Percentiles rank a stretch among this genome's conserved stretches.
phyloP scores from a whole-genome alignment of 192 early-diverging fungal genomes.

The Mortierella antarctica region DNA sequence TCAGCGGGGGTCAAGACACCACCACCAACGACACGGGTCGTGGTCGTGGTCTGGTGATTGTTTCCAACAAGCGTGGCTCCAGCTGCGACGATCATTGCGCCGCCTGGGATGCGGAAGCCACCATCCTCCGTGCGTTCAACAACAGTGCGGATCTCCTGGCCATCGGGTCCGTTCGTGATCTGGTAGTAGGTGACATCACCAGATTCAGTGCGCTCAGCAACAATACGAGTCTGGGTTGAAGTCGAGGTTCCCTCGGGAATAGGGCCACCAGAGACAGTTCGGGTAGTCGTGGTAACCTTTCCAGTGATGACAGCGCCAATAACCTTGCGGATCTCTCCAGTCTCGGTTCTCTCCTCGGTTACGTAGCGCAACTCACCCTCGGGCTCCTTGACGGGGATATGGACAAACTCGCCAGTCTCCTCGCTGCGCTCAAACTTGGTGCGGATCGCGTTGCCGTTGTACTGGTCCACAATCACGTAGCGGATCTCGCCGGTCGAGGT shows the following conservation, averaged over 20 bases:
- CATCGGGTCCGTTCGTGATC: slow-evolving; percentile 41
- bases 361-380: slow-evolving; percentile 55
- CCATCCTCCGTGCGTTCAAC: slow-evolving; percentile 52
- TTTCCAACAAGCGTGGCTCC: slow-evolving; percentile 47
- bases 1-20: slow-evolving; percentile 43
- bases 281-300: slow-evolving; percentile 49
- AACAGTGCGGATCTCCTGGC: slow-evolving; percentile 47
- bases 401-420: slow-evolving; percentile 51
- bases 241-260: slow-evolving; percentile 10
- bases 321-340: slow-evolving; percentile 52
- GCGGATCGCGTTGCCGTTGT: slow-evolving; percentile 52
- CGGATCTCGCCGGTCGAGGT: slow-evolving; percentile 48
- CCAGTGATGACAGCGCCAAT: slow-evolving; percentile 49
- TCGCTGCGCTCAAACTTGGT: slow-evolving; percentile 52
- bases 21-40: slow-evolving; percentile 45
- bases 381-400: slow-evolving; percentile 53
- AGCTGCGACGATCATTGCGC: slow-evolving; percentile 45
- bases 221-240: slow-evolving; percentile 47
- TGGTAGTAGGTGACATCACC: slow-evolving; percentile 43
- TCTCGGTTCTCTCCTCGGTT: slow-evolving; percentile 40
- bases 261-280: slow-evolving; percentile 23
- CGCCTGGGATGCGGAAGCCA: slow-evolving; percentile 48
- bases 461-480: slow-evolving; percentile 49
- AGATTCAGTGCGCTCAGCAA: slow-evolving; percentile 28
- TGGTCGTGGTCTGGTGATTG: slow-evolving; percentile 50